Evolutionary conservation across 192 early-diverging fungal genomes (phyloP).

Genomic region (Mortierella alpina): DNA sequence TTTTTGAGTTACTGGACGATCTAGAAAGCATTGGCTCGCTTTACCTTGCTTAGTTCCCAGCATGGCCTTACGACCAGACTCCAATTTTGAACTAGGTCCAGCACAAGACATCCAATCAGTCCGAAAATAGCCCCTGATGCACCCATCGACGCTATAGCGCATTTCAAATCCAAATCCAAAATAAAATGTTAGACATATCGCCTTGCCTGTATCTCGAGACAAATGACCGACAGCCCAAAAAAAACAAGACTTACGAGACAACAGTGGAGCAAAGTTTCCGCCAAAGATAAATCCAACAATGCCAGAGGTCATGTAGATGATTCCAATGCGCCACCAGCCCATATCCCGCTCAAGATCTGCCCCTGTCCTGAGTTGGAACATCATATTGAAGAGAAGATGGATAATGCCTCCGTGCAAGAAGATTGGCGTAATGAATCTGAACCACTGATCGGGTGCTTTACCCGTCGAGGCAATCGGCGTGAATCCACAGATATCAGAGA

Average conservation of each 20-base stretch:
- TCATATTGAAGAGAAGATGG: slow-evolving; percentile 81
- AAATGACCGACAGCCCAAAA: neutral
- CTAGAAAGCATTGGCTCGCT: neutral
- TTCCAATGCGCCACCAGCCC: slow-evolving; percentile 76
- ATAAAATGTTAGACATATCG: slow-evolving; percentile 1
- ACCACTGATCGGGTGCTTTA: slow-evolving; percentile 78
- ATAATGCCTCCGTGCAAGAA: slow-evolving; percentile 86
- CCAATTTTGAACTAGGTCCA: slow-evolving; percentile 88
- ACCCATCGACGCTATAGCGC: slow-evolving; percentile 64
- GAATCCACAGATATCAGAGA: slow-evolving; percentile 69
- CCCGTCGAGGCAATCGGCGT: slow-evolving; percentile 56
- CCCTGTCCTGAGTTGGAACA: slow-evolving; percentile 77
- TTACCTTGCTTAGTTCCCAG: slow-evolving; percentile 71
- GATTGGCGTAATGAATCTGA: slow-evolving; percentile 83
- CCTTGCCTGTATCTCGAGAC: no score
- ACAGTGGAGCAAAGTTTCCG: slow-evolving; percentile 65
- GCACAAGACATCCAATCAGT: slow-evolving; percentile 77
- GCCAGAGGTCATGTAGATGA: slow-evolving; percentile 80
- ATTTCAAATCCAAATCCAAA: no score
- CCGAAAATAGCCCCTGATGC: slow-evolving; percentile 73
- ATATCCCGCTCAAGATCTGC: slow-evolving; percentile 80
- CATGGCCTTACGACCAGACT: slow-evolving; percentile 68
- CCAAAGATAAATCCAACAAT: slow-evolving; percentile 86
- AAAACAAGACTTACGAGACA: slow-evolving; percentile 56
- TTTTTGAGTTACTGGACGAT: neutral